Base-by-base conservation (phyloP, 2,329 filamentous ascomycete species). In the Neurospora sp. region DNA sequence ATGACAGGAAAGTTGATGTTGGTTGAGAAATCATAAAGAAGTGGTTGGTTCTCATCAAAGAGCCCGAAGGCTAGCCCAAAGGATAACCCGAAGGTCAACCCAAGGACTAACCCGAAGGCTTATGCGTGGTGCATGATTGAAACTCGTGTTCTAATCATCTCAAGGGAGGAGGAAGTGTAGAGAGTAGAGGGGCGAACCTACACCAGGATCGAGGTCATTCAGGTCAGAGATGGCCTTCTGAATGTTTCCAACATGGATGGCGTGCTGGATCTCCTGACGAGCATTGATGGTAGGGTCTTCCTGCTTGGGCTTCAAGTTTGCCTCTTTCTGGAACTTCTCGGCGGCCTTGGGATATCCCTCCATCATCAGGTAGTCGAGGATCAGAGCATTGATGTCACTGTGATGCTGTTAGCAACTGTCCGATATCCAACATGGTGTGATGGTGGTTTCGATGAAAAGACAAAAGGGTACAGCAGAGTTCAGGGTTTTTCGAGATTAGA, bases 41-140 rank as follows among this genome's bases (percentile, higher is more conserved):
- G 86, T 89, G 86, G 86, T 87, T 88, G 85, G 90, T 89, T 89
- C 87, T 98, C 95, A 96, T 96, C 96, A 96, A 88, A 62, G 82
- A 88, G 90, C 89, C 88, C 23, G 52, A 62, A 62, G 15, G 3
- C 52, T 33, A 62, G 52, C 52, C 46, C 1, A 5, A 17, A 2
- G 23, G 13, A 10, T 1, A 10, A 62, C 52, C 52, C 52, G 52
- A 62, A 62, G 13, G 52, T 1, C 52, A 62, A 33, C 52, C 52
- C 23, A 33, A 36, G 5, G 52, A 3, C 5, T 62, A 1, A 17
- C 52, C 52, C 85, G 85, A 87, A 89, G 89, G 86, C 85, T 85
- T 98, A 96, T 93, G 96, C 93, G 96, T 99, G 96, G 96, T 99
- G 96, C 96, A 99, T 99, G 95, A 79, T 86, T 62, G 97, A 89